Evolutionary conservation across 140 eudicot genomes (phyloP).

Genomic region (Ambrosia hybrid): DNA sequence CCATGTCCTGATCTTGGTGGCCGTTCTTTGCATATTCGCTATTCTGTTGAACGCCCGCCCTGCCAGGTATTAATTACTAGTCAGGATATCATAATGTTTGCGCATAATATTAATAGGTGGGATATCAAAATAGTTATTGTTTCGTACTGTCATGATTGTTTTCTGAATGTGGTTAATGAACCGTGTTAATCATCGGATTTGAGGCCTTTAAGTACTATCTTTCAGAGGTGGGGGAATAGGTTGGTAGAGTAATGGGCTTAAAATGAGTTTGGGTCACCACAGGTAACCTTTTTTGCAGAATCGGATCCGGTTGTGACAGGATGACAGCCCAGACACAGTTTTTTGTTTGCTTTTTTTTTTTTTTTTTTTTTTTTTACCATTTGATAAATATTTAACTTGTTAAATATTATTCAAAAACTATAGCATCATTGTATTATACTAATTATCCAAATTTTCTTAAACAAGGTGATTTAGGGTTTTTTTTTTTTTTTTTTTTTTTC

Average conservation of each 20-base stretch:
- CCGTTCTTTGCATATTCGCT: conserved; percentile 74
- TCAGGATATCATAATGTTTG: too few relatives aligned
- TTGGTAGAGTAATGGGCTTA: background rate
- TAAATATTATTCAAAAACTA: background rate
- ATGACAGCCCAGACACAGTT: background rate
- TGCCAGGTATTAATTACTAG: conserved; percentile 40
- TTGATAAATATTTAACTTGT: background rate
- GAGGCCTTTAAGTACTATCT: background rate
- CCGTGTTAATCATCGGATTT: background rate
- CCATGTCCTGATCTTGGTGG: conserved; percentile 75
- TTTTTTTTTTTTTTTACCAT: background rate
- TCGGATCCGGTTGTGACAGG: background rate
- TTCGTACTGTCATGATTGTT: too few relatives aligned
- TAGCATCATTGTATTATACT: background rate
- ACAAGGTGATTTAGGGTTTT: too few relatives aligned
- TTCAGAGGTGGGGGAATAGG: background rate
- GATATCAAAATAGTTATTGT: too few relatives aligned
- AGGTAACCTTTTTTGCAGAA: background rate
- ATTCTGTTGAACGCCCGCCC: conserved; percentile 61
- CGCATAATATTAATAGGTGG: too few relatives aligned
- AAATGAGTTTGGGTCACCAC: background rate
- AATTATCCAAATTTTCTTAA: too few relatives aligned
- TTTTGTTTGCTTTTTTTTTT: background rate
- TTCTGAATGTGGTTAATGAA: background rate
- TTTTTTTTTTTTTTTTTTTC: too few relatives aligned